Evolutionary conservation across 441 rosid species (phyloP), one percentile per base, ranked within the genome.

Genomic region (Syzygium syzygioides): DNA sequence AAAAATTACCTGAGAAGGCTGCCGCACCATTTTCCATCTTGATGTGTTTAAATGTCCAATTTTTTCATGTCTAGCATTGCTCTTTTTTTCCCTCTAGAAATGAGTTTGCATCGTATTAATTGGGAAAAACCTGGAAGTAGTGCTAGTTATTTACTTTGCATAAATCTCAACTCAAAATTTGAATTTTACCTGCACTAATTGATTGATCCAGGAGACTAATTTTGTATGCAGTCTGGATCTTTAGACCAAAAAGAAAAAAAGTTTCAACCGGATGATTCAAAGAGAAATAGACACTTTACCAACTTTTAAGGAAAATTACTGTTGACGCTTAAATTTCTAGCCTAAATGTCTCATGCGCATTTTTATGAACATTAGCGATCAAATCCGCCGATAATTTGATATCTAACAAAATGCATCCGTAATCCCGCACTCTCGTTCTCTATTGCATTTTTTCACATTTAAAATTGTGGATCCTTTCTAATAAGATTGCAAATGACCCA

Each of bases 121-220:
- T 54, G 18, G 7, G 57, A 18, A 55, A 55, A 55, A 6, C 57
- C 3, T 20, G 1, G 55, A 55, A 55, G 3, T 2, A 18, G 23
- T 55, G 57, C 23, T 55, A 6, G 3, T 18, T 7, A 18, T 55
- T 55, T 55, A 7, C 57, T 18, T 6, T 55, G 9, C 23, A 55
- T 55, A 55, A 18, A 55, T 55, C 7, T 18, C 19, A 23, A 6
- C 57, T 18, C 57, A 7, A 55, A 7, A 18, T 55, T 18, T 18
- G 57, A 55, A 55, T 7, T 18, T 18, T 55, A 5, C 9, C 23
- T 55, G 7, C 23, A 7, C 57, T 55, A 55, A 55, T 54, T 15
- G 19, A 55, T 55, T 45, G 7, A 45, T 45, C n/a, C 8, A 14
- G 0, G 0, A 60, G 18, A 6, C 64, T 4, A 0, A 0, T 26